Percentiles rank a stretch among this genome's conserved stretches.
phyloP scores from a whole-genome alignment of 371 early-diverging fungal species.

The Capillidium heterosporum region DNA sequence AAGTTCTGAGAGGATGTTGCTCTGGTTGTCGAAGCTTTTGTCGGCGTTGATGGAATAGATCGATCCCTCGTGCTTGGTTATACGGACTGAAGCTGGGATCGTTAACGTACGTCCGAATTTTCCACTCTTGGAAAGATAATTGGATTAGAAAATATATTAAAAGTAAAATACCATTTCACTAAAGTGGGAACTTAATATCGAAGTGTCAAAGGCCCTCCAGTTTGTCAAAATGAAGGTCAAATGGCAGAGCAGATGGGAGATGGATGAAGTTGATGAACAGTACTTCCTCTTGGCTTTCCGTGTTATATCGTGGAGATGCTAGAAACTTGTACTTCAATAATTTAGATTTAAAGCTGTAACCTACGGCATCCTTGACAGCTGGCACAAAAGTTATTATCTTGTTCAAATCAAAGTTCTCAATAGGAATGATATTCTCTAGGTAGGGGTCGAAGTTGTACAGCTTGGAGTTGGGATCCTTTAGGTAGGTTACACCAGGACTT shows the following conservation, averaged over 20 bases:
- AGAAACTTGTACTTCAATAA: not conserved
- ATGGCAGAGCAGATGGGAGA: constrained; percentile 55
- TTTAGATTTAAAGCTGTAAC: not conserved
- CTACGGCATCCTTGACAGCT: constrained; percentile 54
- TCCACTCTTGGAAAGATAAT: constrained; percentile 8
- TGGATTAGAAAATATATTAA: not conserved
- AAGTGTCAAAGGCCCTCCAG: constrained; percentile 36
- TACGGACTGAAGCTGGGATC: constrained; percentile 8
- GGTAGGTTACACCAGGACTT: constrained; percentile 71
- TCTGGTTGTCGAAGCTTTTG: constrained; percentile 50
- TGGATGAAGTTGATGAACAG: constrained; percentile 79
- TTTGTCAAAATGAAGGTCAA: constrained; percentile 56
- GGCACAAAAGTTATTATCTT: constrained; percentile 56
- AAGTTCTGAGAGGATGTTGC: constrained; percentile 6
- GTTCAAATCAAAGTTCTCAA: constrained; percentile 57
- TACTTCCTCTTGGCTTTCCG: constrained; percentile 24
- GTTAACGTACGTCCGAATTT: constrained; percentile 11
- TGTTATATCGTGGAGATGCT: constrained; percentile 28
- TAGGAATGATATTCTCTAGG: constrained; percentile 55
- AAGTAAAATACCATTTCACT: constrained; percentile 19
- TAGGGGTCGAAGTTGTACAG: constrained; percentile 62
- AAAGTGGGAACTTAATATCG: constrained; percentile 38
- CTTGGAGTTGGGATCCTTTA: constrained; percentile 63
- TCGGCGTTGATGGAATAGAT: constrained; percentile 72
- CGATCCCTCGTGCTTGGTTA: constrained; percentile 30